Evolutionary conservation across 192 early-diverging fungal species (phyloP), one percentile per base, ranked within the genome.

Genomic region (Backusella morwellensis): DNA sequence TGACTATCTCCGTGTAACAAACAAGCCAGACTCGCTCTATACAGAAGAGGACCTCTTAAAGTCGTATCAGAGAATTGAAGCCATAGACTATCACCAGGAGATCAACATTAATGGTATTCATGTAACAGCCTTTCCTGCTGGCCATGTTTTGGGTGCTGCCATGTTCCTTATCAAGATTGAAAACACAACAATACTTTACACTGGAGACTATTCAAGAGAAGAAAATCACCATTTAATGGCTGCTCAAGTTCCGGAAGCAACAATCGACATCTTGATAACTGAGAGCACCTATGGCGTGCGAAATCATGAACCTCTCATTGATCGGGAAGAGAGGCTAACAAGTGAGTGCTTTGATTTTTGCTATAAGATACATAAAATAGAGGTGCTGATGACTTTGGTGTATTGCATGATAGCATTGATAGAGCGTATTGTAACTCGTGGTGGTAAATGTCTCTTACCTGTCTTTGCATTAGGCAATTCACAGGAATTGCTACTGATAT

Each of bases 151-250:
- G 35, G 98, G 98, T 6, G 98, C 98, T 0, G 97, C 96, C 44
- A 98, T 99, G 98, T 99, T 97, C 77, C 85, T 95, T 77, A 91
- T 96, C 47, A 94, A 95, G 75, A 94, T 96, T 67, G 93, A 93
- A 7, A 92, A 96, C 69, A 90, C 97, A 35, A 90, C 92, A 76
- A 89, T 95, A 32, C 87, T 99, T 6, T 99, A 99, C 83, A 99
- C 98, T 3, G 98, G 98, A 52, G 98, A 99, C 81, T 99, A 99
- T 79, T 98, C 97, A 36, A 93, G 97, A 50, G 98, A 99, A 84
- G 98, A 99, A 84, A 97, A 99, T 86, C 90, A 97, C 14, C 98
- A 99, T 84, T 89, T 99, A 68, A 95, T 97, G 89, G 94, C 97
- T 2, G 98, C 97, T 6, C 97, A 99, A 77, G 88, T 91, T 15